phyloP scores from a whole-genome alignment of 441 rosid species.

The Flueggea neowawraea region DNA sequence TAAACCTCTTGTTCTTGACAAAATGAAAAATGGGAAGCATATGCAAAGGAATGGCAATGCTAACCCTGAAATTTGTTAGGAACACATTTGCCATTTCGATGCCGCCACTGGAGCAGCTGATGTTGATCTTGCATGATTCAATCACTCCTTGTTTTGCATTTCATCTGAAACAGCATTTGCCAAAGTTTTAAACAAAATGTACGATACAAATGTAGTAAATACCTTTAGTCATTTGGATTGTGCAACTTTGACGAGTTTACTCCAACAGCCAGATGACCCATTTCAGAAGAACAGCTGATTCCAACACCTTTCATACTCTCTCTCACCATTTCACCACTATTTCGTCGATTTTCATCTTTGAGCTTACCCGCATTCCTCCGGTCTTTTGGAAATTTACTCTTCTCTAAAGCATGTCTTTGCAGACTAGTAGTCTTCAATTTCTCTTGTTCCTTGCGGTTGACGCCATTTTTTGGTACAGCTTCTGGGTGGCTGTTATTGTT shows the following conservation, averaged over 20 bases:
- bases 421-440: conserved; percentile 18
- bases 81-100: too few species aligned
- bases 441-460: conserved; percentile 15
- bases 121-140: too few species aligned
- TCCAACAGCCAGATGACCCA: conserved; percentile 34
- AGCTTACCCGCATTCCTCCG: conserved; percentile 20
- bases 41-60: too few species aligned
- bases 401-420: conserved; percentile 23
- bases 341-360: conserved; percentile 20
- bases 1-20: too few species aligned
- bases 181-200: too few species aligned
- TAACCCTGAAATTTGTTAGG: too few species aligned
- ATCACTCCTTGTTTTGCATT: too few species aligned
- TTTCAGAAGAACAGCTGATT: conserved; percentile 24
- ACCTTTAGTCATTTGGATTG: background rate
- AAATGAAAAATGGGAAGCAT: too few species aligned
- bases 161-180: too few species aligned
- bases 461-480: conserved; percentile 13
- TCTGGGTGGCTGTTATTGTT: conserved; percentile 12
- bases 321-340: conserved; percentile 24
- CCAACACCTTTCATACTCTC: conserved; percentile 31
- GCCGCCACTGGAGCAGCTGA: too few species aligned
- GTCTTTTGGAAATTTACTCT: conserved; percentile 17
- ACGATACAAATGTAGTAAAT: too few species aligned
- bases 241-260: conserved; percentile 20